These are phyloP conservation scores for Zea luxurians DNA, from an alignment of 176 grass and related monocot species.

Conservation along the genomic window DNA sequence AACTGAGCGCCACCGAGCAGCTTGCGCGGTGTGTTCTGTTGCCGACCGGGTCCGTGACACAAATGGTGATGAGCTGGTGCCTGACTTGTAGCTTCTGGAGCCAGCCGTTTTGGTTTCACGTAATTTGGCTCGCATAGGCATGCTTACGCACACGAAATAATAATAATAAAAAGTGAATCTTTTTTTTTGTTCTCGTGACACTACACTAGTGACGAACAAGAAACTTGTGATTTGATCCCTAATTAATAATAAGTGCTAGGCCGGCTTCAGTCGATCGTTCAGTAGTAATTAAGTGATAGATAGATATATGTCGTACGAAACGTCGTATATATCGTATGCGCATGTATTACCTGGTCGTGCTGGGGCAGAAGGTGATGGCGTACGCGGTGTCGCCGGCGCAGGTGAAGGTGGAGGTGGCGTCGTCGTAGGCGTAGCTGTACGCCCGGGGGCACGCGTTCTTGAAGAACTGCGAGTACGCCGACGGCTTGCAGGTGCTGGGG, in stretches of 20 bases:
- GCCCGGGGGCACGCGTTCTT: slow-evolving; percentile 77
- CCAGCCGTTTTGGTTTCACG: neutral
- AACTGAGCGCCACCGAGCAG: no score
- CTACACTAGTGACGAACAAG: neutral
- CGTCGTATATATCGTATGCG: neutral
- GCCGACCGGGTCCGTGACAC: neutral
- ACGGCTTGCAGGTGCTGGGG: slow-evolving; percentile 62
- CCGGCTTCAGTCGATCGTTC: no score
- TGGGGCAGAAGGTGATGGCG: slow-evolving; percentile 71
- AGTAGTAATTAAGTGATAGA: no score
- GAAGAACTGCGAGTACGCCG: slow-evolving; percentile 78
- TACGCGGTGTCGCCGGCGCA: slow-evolving; percentile 56
- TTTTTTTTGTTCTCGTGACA: neutral
- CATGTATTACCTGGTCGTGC: slow-evolving; percentile 12
- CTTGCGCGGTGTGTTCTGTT: neutral
- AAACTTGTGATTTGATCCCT: neutral
- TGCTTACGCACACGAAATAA: neutral
- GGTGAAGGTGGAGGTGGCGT: slow-evolving; percentile 79
- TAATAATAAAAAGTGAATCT: neutral
- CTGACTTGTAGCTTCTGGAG: neutral
- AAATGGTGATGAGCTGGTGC: neutral
- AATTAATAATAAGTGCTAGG: no score
- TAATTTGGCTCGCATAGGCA: neutral
- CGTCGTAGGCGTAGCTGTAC: slow-evolving; percentile 91
- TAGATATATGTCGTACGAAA: no score